These are phyloP conservation scores for Kokia cookei DNA, from an alignment of 441 rosid species.

Conservation along the genomic window DNA sequence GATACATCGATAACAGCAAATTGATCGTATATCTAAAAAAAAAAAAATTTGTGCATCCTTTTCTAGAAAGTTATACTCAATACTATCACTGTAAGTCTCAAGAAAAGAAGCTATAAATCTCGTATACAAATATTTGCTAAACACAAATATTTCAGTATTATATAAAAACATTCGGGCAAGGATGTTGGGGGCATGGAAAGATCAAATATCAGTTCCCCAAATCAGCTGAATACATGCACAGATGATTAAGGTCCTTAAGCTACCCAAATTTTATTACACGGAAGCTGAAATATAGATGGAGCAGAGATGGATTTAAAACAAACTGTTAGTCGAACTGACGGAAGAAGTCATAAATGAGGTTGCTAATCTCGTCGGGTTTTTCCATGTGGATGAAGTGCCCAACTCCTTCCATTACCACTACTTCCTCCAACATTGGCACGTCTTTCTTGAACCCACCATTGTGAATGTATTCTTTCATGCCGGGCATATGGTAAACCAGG, in stretches of 20 bases:
- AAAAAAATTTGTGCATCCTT: too few relatives aligned
- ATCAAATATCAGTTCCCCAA: background rate
- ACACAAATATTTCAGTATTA: too few relatives aligned
- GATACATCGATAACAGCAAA: too few relatives aligned
- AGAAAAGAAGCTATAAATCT: too few relatives aligned
- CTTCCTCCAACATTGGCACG: slow-evolving; percentile 7
- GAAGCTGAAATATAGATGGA: background rate
- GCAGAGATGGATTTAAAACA: background rate
- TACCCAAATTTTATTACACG: background rate
- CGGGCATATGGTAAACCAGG: slow-evolving; percentile 41
- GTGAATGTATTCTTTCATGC: slow-evolving; percentile 49
- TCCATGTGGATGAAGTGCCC: slow-evolving; percentile 6
- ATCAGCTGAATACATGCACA: background rate
- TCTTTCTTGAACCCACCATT: slow-evolving; percentile 2
- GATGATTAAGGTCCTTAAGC: background rate
- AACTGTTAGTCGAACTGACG: background rate
- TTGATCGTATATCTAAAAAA: too few relatives aligned
- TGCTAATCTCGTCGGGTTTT: background rate
- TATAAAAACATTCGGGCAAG: too few relatives aligned
- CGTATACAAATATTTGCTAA: too few relatives aligned
- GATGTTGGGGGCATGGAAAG: too few relatives aligned
- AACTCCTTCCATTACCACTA: slow-evolving; percentile 10
- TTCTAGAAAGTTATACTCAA: too few relatives aligned
- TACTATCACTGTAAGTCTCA: too few relatives aligned
- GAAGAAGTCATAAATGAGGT: background rate